Conservation (phyloP, 2,329 filamentous ascomycete genomes). For the Pseudogymnoascus sp. region DNA sequence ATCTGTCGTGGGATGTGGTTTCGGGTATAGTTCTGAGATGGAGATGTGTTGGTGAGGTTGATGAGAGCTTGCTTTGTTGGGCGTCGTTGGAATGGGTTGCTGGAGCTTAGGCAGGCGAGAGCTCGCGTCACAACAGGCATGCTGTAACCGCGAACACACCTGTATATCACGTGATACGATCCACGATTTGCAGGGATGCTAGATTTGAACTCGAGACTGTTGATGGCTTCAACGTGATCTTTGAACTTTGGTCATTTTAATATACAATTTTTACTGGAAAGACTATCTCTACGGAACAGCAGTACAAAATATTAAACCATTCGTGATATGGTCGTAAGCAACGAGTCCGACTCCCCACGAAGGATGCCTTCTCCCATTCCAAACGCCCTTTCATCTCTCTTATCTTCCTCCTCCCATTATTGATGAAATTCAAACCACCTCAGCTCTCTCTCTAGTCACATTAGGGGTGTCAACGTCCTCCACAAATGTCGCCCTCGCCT, state of each 20-base stretch:
- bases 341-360: neutral
- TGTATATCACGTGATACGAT: neutral
- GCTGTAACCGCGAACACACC: constrained; percentile 9
- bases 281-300: neutral
- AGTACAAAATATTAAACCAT: neutral
- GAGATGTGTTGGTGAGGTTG: constrained; percentile 4
- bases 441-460: constrained; percentile 1
- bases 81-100: constrained; percentile 1
- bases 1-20: constrained; percentile 5
- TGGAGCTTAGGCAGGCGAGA: constrained; percentile 8
- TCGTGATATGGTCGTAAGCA: neutral
- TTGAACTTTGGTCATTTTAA: neutral
- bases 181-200: neutral
- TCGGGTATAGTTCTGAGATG: neutral
- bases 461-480: neutral
- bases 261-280: constrained; percentile 2
- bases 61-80: constrained; percentile 4
- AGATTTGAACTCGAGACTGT: neutral
- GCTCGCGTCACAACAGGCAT: constrained; percentile 7
- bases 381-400: neutral
- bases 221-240: neutral
- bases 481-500: neutral
- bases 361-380: neutral
- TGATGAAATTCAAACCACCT: constrained; percentile 1
- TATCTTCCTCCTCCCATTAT: neutral